phyloP scores from a whole-genome alignment of 805 yeast species.

The Sungouiozyma intestinalis region DNA sequence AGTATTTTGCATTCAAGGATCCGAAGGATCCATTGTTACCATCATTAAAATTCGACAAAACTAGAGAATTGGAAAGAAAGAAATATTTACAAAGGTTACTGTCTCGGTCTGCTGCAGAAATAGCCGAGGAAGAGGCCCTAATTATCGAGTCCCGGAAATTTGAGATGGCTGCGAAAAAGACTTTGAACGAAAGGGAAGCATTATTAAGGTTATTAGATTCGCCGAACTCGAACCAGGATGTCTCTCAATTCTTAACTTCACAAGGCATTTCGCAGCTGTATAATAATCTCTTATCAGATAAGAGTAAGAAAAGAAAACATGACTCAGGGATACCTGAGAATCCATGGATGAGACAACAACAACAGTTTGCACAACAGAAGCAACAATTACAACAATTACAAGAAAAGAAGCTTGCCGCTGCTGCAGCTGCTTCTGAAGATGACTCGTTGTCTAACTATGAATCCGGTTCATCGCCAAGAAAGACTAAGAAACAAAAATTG shows the following conservation, averaged over 20 bases:
- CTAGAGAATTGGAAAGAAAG: constrained; percentile 70
- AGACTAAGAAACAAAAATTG: constrained; percentile 25
- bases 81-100: constrained; percentile 66
- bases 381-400: constrained; percentile 26
- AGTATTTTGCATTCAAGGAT: constrained; percentile 37
- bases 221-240: constrained; percentile 69
- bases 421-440: not conserved
- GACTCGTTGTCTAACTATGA: not conserved
- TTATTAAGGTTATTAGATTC: constrained; percentile 73
- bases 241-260: constrained; percentile 68
- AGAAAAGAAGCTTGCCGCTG: constrained; percentile 9
- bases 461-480: constrained; percentile 10
- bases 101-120: constrained; percentile 86
- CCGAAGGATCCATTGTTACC: constrained; percentile 44
- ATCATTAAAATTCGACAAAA: constrained; percentile 58
- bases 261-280: constrained; percentile 85
- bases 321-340: constrained; percentile 33
- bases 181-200: constrained; percentile 72
- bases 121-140: constrained; percentile 93
- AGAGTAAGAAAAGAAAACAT: constrained; percentile 42
- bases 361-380: constrained; percentile 31
- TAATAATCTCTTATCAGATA: constrained; percentile 63
- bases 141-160: constrained; percentile 88
- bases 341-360: constrained; percentile 36
- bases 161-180: constrained; percentile 84